Percentiles rank a stretch among this genome's conserved stretches.
phyloP scores from a whole-genome alignment of 345 rosid species.

The sweet orange (Citrus sinensis) region DVS_A1.0 CM039166.1:18689001-18689500 shows the following conservation, averaged over 20 bases:
- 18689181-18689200: neutral
- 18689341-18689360: slow-evolving; percentile 9
- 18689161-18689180: neutral
- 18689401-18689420: neutral
- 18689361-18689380: slow-evolving; percentile 1
- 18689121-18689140: neutral
- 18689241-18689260: neutral
- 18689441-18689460: neutral
- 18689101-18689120: neutral
- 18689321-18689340: neutral
- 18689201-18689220: neutral
- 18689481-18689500: neutral
- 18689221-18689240: slow-evolving; percentile 2
- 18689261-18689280: neutral
- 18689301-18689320: slow-evolving; percentile 8
- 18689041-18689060: neutral
- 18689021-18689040: neutral
- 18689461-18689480: neutral
- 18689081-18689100: neutral
- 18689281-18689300: slow-evolving; percentile 1
- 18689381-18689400: neutral
- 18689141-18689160: neutral
- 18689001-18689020: neutral
- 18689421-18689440: neutral
- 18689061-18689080: neutral